phyloP scores from a whole-genome alignment of 768 basidiomycete species.

The Lentinula boryana region DNA sequence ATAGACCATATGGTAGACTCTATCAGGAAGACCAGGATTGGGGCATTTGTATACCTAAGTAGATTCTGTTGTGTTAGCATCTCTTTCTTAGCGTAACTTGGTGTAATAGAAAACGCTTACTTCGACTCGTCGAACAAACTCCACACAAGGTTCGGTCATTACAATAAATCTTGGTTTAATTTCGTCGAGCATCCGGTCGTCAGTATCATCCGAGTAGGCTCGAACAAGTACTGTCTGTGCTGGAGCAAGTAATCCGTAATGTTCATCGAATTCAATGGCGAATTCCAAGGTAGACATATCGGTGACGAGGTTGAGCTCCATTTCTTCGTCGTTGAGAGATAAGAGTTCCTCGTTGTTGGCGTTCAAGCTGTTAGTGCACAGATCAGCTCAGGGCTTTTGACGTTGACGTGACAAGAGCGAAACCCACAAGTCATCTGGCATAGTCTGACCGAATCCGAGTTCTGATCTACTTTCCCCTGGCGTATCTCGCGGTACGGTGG shows the following conservation, averaged over 20 bases:
- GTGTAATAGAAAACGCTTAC: constrained; percentile 31
- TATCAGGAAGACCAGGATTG: constrained; percentile 73
- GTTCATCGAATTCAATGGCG: constrained; percentile 59
- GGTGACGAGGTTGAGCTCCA: constrained; percentile 19
- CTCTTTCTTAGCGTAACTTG: too few relatives aligned
- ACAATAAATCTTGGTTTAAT: constrained; percentile 88
- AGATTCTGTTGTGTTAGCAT: too few relatives aligned
- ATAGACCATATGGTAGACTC: constrained; percentile 95
- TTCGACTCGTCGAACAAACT: constrained; percentile 90
- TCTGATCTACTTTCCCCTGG: background rate
- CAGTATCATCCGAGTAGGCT: constrained; percentile 87
- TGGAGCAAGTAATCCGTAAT: constrained; percentile 74
- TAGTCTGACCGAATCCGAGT: background rate
- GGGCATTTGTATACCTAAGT: constrained; percentile 79
- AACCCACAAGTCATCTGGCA: background rate
- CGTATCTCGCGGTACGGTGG: constrained; percentile 1
- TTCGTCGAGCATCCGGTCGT: constrained; percentile 84
- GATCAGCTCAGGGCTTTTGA: background rate
- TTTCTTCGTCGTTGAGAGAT: background rate
- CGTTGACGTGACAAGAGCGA: background rate
- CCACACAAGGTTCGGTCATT: constrained; percentile 92
- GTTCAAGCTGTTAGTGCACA: background rate
- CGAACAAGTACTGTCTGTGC: constrained; percentile 82
- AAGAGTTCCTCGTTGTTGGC: background rate
- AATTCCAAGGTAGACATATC: constrained; percentile 23